A percentile compares a stretch with the other conserved stretches of the same genome.
Evolutionary conservation across 140 eudicot species (phyloP).

Genomic region (Anethum foeniculum): DNA sequence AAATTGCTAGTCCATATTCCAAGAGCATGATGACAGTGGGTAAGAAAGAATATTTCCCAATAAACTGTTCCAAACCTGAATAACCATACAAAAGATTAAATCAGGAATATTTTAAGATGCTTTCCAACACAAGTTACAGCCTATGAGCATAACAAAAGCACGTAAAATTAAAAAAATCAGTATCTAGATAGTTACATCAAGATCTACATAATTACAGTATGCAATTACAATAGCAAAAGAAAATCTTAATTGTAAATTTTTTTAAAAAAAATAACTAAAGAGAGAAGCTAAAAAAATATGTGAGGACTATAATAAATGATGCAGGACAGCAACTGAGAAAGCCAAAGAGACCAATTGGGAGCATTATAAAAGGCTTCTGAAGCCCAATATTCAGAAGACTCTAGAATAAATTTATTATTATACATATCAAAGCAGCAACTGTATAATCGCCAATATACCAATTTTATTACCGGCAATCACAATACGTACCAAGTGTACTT

Average conservation of each 20-base stretch:
- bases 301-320: neutral
- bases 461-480: too few relatives aligned
- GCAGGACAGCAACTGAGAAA: neutral
- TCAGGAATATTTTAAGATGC: neutral
- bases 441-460: neutral
- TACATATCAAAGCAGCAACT: neutral
- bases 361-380: neutral
- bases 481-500: too few relatives aligned
- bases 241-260: neutral
- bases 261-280: neutral
- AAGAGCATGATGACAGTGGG: constrained; percentile 70
- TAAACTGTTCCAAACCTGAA: constrained; percentile 59
- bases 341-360: neutral
- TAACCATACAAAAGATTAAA: neutral
- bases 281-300: neutral
- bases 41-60: constrained; percentile 59
- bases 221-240: neutral
- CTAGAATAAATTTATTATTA: neutral
- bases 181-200: too few relatives aligned
- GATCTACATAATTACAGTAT: neutral
- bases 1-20: constrained; percentile 85
- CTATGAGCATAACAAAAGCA: neutral
- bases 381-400: neutral
- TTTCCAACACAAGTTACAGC: neutral
- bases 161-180: neutral